phyloP scores from a whole-genome alignment of 305 asterid species.

The Solanum hybrid region DNA sequence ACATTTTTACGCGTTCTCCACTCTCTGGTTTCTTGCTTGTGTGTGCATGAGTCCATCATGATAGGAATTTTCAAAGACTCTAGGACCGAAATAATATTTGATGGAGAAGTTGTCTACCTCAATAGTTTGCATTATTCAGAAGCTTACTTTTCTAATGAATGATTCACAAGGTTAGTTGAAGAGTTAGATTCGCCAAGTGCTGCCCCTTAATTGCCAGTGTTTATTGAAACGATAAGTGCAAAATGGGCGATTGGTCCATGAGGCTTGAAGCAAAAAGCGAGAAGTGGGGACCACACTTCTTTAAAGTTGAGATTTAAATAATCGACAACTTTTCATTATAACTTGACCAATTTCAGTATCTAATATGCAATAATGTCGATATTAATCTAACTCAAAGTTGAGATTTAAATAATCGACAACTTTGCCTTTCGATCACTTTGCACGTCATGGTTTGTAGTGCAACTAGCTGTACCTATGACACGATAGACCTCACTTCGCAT shows the following conservation, averaged over 20 bases:
- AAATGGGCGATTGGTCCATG: not conserved
- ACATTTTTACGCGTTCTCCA: conserved; percentile 2
- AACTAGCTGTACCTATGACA: not conserved
- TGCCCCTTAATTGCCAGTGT: not conserved
- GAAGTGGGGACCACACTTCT: not conserved
- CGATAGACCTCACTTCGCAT: not conserved
- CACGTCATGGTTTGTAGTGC: not conserved
- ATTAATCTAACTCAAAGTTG: not conserved
- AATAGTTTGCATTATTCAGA: not conserved
- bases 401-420: not conserved
- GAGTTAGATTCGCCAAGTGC: not conserved
- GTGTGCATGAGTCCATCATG: not conserved
- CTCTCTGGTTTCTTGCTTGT: not conserved
- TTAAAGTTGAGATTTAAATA: not conserved
- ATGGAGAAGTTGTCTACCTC: not conserved
- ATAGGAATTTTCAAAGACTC: not conserved
- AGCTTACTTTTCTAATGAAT: not conserved
- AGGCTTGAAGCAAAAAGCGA: not conserved
- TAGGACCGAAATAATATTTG: not conserved
- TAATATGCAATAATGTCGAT: not conserved
- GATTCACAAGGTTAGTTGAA: not conserved
- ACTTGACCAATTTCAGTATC: not conserved
- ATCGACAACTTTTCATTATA: not conserved
- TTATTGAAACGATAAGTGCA: not conserved
- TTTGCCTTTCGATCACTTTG: not conserved